Evolutionary conservation across 169 alveolate species (phyloP), one percentile per base, ranked within the genome.

Genomic region (Plasmodium yoelii): DNA sequence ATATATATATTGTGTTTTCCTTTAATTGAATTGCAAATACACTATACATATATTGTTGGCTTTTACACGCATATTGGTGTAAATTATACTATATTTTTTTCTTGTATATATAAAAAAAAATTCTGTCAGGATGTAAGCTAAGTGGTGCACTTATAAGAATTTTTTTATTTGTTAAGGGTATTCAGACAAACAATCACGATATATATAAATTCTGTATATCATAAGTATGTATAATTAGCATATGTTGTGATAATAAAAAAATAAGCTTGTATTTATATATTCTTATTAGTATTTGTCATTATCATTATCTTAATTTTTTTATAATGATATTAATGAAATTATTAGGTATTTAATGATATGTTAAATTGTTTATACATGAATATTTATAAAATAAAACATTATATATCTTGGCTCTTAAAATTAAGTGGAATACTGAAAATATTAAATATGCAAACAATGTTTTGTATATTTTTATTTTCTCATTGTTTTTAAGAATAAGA

Each of bases 61-160:
- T 13, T 51, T 10, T 9, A 44, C 47, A 73, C 60, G 44, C 61
- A 57, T 57, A 51, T 57, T 73, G 57, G 87, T 73, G 87, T 73
- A 73, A 63, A 73, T 71, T 51, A 12, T 13, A 60, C 22, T 71
- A 49, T 46, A 68, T 8, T 71, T 53, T 57, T 73, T 73, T 13
- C 44, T 26, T 8, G 24, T 26, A 42, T n/a, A 73, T 73, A 34
- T 13, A 59, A 75, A 75, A 75, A 75, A 75, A 75, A 75, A 75
- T 75, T 75, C 88, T 75, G 88, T 53, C 88, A 75, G 64, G 44
- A 63, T 75, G 39, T 75, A 75, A 63, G 88, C 88, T 49, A 75
- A 75, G 88, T 75, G 88, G 88, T 75, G 88, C 88, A 67, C 44
- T 75, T 73, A 69, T 18, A 49, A 75, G 64, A 59, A 24, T 61